Percentiles rank a stretch among this genome's conserved stretches.
Conservation (phyloP, 148 eudicot genomes). For the Cornus suecica region DNA sequence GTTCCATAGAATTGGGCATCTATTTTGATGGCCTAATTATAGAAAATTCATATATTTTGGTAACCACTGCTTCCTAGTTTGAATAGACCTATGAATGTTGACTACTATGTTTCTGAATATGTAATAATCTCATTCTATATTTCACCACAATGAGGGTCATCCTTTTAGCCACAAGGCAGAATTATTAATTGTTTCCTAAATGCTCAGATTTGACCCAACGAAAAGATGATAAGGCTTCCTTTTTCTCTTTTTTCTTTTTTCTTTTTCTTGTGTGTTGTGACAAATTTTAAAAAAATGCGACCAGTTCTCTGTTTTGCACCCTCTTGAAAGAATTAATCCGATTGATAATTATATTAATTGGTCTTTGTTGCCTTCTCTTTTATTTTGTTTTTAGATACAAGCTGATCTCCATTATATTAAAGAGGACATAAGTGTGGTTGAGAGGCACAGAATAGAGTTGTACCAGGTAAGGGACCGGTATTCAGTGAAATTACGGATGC, state of each 20-base stretch:
- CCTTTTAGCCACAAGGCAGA: background rate
- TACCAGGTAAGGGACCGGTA: slow-evolving; percentile 72
- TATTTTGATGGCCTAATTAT: background rate
- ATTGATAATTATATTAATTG: slow-evolving; percentile 4
- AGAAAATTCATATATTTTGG: background rate
- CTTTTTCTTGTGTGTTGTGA: no score
- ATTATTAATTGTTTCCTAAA: no score
- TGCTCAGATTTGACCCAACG: background rate
- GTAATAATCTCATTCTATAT: background rate
- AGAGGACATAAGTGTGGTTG: slow-evolving; percentile 73
- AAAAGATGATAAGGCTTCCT: background rate
- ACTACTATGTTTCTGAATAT: background rate
- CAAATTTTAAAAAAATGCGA: background rate
- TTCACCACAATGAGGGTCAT: no score
- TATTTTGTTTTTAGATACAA: slow-evolving; percentile 48
- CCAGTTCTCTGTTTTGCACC: background rate
- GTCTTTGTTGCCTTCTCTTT: slow-evolving; percentile 16
- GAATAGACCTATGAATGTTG: background rate
- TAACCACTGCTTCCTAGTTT: background rate
- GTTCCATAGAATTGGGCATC: slow-evolving; percentile 15
- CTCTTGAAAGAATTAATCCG: background rate
- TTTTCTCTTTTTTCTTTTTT: no score
- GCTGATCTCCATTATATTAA: slow-evolving; percentile 72
- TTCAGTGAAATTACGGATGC: slow-evolving; percentile 63
- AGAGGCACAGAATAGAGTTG: slow-evolving; percentile 69